phyloP scores from a whole-genome alignment of 306 rosid species.

The Vigna mungo region DNA sequence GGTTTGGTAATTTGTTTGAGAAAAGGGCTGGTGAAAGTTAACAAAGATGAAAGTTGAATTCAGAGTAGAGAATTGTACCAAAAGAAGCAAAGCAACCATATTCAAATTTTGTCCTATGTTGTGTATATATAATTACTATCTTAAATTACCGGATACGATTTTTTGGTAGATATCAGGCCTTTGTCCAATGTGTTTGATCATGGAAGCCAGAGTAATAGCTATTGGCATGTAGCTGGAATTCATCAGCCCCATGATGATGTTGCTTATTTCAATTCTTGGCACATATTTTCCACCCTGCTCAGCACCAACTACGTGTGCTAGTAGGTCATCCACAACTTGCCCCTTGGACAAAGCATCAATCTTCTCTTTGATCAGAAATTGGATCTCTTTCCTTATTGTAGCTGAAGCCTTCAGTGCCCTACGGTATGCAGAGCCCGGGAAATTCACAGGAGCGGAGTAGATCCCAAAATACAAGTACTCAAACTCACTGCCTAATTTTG shows the following conservation, averaged over 20 bases:
- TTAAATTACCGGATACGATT: constrained; percentile 55
- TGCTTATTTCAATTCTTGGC: constrained; percentile 64
- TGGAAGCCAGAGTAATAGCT: constrained; percentile 67
- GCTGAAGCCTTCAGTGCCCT: constrained; percentile 57
- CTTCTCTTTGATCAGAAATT: constrained; percentile 59
- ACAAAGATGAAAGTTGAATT: neutral
- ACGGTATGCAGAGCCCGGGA: constrained; percentile 61
- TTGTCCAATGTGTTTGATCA: constrained; percentile 71
- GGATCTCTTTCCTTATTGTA: constrained; percentile 56
- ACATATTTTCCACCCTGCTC: constrained; percentile 62
- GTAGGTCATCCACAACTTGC: constrained; percentile 53
- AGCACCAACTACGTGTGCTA: constrained; percentile 65
- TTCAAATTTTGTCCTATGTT: neutral
- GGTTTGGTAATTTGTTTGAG: neutral
- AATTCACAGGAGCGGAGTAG: constrained; percentile 54
- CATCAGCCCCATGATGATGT: constrained; percentile 72
- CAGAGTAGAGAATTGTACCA: neutral
- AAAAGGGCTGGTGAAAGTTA: neutral
- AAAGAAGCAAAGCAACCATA: neutral
- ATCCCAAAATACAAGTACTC: constrained; percentile 57
- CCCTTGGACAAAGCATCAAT: constrained; percentile 58
- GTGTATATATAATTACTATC: neutral
- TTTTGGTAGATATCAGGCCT: constrained; percentile 63
- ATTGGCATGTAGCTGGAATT: constrained; percentile 59
- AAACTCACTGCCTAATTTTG: constrained; percentile 48